phyloP scores from a whole-genome alignment of 1,284 basidiomycete genomes.

The Tylopilus sp. region DNA sequence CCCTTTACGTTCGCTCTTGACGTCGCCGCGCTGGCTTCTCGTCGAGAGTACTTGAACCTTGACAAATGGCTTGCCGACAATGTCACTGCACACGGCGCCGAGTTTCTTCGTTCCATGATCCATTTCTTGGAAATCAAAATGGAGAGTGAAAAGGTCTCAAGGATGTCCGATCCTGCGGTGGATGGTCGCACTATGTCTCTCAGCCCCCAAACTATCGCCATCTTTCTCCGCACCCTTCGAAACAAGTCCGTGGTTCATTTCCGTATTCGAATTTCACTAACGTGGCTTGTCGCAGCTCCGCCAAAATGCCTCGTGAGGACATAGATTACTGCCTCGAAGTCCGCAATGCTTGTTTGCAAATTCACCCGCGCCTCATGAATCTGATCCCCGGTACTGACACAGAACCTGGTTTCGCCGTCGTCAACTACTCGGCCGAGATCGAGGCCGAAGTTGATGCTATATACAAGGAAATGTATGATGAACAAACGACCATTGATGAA shows the following conservation, averaged over 20 bases:
- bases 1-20: slow-evolving; percentile 89
- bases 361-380: slow-evolving; percentile 95
- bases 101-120: slow-evolving; percentile 84
- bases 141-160: slow-evolving; percentile 76
- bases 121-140: slow-evolving; percentile 89
- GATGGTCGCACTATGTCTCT: slow-evolving; percentile 80
- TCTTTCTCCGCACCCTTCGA: slow-evolving; percentile 83
- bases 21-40: slow-evolving; percentile 88
- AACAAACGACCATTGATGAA: slow-evolving; percentile 89
- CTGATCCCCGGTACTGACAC: slow-evolving; percentile 83
- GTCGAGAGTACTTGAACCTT: slow-evolving; percentile 89
- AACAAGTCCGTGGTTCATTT: slow-evolving; percentile 54
- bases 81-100: slow-evolving; percentile 72
- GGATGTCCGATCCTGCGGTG: slow-evolving; percentile 71
- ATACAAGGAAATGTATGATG: slow-evolving; percentile 98
- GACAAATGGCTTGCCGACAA: slow-evolving; percentile 95
- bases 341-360: slow-evolving; percentile 89
- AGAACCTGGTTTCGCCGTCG: slow-evolving; percentile 89
- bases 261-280: slow-evolving; percentile 1
- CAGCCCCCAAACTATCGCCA: slow-evolving; percentile 82
- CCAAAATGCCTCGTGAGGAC: slow-evolving; percentile 68
- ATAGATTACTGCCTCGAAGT: slow-evolving; percentile 89
- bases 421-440: slow-evolving; percentile 84
- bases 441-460: slow-evolving; percentile 92
- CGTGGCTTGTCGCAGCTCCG: slow-evolving; percentile 41